Percentiles rank a stretch among this genome's conserved stretches.
These are phyloP conservation scores for Vitis hybrid DNA, from an alignment of 177 flowering plant genomes.

Conservation along the genomic window DNA sequence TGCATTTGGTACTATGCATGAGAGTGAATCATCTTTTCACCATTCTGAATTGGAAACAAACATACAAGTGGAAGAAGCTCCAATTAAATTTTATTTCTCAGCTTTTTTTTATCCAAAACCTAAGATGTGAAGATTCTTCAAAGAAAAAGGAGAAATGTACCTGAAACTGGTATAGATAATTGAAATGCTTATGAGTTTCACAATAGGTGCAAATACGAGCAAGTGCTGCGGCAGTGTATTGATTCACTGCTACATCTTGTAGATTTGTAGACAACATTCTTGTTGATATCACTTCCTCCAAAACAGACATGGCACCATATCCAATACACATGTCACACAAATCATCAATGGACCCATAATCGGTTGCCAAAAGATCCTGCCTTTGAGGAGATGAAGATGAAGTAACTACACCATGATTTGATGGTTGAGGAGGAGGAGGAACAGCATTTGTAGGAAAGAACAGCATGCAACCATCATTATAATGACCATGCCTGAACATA, in stretches of 20 bases:
- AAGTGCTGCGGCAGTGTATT: slow-evolving; percentile 72
- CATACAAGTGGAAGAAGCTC: no score
- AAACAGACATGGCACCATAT: slow-evolving; percentile 80
- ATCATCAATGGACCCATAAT: slow-evolving; percentile 95
- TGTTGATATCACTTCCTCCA: slow-evolving; percentile 79
- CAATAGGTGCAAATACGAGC: slow-evolving; percentile 84
- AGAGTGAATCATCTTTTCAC: no score
- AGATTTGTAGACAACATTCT: slow-evolving; percentile 52
- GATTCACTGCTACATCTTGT: slow-evolving; percentile 57
- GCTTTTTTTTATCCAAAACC: no score
- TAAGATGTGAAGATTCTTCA: no score
- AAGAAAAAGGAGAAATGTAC: slow-evolving; percentile 27
- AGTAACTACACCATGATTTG: slow-evolving; percentile 50
- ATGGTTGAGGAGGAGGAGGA: slow-evolving; percentile 75
- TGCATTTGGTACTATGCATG: no score
- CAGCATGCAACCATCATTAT: slow-evolving; percentile 74
- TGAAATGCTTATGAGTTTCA: slow-evolving; percentile 93
- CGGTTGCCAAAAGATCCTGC: slow-evolving; percentile 82
- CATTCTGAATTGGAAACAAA: no score
- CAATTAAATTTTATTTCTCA: no score
- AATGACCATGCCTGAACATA: slow-evolving; percentile 95
- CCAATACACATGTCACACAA: slow-evolving; percentile 85
- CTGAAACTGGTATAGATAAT: slow-evolving; percentile 96
- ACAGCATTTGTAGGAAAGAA: slow-evolving; percentile 80
- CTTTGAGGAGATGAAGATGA: slow-evolving; percentile 87